Evolutionary conservation across 495 filamentous ascomycete genomes (phyloP).

Genomic region (Penicillium verhagenii): DNA sequence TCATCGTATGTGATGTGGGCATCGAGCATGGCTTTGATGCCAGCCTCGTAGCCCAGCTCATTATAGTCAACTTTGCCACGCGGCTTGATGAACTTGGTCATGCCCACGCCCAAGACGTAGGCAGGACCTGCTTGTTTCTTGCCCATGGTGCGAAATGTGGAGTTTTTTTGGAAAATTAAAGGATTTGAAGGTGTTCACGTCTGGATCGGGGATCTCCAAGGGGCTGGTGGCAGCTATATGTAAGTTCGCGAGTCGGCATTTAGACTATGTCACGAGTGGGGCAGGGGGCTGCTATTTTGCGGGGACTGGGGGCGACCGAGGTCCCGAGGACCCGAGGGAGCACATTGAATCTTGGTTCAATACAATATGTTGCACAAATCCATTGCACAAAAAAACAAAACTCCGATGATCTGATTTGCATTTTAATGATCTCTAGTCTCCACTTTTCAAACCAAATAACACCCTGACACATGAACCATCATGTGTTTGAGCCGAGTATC

Average conservation of each 20-base stretch:
- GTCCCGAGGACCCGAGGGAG: constrained; percentile 27
- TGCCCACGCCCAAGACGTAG: constrained; percentile 95
- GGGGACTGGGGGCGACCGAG: constrained; percentile 25
- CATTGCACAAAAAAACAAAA: constrained; percentile 6
- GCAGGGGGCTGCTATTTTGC: constrained; percentile 11
- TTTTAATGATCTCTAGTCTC: not conserved
- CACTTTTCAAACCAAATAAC: not conserved
- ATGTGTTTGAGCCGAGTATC: not conserved
- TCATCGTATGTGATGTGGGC: constrained; percentile 96
- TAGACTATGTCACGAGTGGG: not conserved
- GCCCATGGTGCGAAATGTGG: constrained; percentile 37
- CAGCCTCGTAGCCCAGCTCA: constrained; percentile 90
- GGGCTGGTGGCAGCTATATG: not conserved
- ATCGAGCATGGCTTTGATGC: constrained; percentile 93
- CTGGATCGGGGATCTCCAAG: not conserved
- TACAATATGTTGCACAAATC: constrained; percentile 16
- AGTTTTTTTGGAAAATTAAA: not conserved
- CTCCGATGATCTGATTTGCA: not conserved
- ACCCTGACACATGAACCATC: not conserved
- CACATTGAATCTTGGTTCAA: too few relatives aligned
- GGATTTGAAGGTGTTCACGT: not conserved
- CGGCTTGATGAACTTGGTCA: constrained; percentile 99
- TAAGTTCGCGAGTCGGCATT: not conserved
- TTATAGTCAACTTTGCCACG: constrained; percentile 69
- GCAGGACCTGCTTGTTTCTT: constrained; percentile 53